These are phyloP conservation scores for Dipteronia sinensis DNA, from an alignment of 345 rosid species.

Conservation along the genomic window DNA sequence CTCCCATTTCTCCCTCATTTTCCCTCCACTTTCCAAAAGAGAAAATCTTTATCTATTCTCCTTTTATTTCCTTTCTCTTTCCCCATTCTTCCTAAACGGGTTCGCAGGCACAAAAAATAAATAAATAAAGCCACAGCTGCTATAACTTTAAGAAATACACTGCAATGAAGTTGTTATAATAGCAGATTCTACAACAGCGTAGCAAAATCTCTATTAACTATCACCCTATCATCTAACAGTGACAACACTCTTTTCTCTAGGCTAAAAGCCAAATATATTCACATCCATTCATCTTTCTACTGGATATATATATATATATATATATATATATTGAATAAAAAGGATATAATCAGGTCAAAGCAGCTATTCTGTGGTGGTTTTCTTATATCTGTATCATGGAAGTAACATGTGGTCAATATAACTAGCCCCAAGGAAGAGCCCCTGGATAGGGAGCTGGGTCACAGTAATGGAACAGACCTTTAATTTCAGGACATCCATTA, in stretches of 20 bases:
- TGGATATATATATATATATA: too few species aligned
- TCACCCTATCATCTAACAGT: neutral
- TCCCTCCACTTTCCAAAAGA: too few species aligned
- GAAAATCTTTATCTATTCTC: too few species aligned
- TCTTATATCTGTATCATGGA: neutral
- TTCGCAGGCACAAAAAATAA: too few species aligned
- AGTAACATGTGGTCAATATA: neutral
- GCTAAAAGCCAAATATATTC: neutral
- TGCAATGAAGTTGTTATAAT: neutral
- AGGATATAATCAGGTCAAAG: slow-evolving; percentile 2
- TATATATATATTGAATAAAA: neutral
- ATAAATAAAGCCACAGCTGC: neutral
- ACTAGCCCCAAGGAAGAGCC: slow-evolving; percentile 73
- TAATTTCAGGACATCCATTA: slow-evolving; percentile 83
- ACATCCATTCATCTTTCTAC: slow-evolving; percentile 3
- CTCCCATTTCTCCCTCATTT: too few species aligned
- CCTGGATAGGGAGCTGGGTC: slow-evolving; percentile 71
- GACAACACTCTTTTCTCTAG: neutral
- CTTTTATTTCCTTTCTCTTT: too few species aligned
- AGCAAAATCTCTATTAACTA: neutral
- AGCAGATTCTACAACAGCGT: neutral
- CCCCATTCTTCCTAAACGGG: too few species aligned
- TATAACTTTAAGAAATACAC: neutral
- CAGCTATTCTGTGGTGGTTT: neutral
- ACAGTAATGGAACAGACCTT: slow-evolving; percentile 80